Conservation (phyloP, 2,329 filamentous ascomycete species). For the Scortechinia acanthostroma region DNA sequence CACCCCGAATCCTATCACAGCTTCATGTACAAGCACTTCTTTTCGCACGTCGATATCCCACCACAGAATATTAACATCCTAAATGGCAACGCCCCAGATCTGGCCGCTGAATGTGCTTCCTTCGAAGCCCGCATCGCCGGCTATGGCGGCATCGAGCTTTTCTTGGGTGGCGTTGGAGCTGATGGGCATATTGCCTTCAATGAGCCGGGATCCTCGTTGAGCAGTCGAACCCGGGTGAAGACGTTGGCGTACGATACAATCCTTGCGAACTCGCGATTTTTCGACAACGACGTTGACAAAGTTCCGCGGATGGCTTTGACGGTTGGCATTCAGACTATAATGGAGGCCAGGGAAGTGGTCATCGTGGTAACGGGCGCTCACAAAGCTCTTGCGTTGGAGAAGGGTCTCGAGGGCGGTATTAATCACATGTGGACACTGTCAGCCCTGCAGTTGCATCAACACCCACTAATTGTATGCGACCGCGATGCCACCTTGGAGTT, state of each 20-base stretch:
- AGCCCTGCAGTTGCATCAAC: constrained; percentile 71
- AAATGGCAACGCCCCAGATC: constrained; percentile 71
- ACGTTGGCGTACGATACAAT: constrained; percentile 83
- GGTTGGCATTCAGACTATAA: constrained; percentile 75
- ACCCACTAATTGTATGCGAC: constrained; percentile 77
- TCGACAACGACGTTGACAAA: constrained; percentile 64
- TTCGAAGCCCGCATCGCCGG: constrained; percentile 74
- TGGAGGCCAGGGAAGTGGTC: constrained; percentile 75
- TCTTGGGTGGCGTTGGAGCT: constrained; percentile 76
- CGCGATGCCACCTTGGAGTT: constrained; percentile 71
- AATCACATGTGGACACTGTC: constrained; percentile 91
- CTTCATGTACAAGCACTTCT: constrained; percentile 91
- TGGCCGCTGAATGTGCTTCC: constrained; percentile 69
- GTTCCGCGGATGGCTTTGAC: constrained; percentile 80
- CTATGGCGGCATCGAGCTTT: constrained; percentile 75
- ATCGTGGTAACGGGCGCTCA: constrained; percentile 76
- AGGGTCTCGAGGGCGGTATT: constrained; percentile 73
- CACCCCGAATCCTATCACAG: constrained; percentile 83
- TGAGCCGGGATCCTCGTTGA: constrained; percentile 74
- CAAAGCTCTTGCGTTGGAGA: constrained; percentile 74
- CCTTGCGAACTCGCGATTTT: constrained; percentile 78
- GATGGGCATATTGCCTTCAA: constrained; percentile 90
- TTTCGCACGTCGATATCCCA: constrained; percentile 75
- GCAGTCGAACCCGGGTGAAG: constrained; percentile 75
- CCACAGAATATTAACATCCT: constrained; percentile 80